phyloP scores from a whole-genome alignment of 306 rosid species.

The Rosa rugosa region DNA sequence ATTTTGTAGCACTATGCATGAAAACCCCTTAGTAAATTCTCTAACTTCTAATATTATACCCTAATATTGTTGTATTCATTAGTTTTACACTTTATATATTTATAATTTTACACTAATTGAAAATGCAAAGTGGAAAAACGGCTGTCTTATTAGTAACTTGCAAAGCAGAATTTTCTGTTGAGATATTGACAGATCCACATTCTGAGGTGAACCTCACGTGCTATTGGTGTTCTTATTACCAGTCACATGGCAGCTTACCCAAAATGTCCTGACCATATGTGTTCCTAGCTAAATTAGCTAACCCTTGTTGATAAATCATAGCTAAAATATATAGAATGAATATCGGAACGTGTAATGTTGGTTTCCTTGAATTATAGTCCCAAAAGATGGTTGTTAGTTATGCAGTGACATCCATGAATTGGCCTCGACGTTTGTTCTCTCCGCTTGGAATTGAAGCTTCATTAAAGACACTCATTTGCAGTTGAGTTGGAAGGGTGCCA shows the following conservation, averaged over 20 bases:
- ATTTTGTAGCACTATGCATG: neutral
- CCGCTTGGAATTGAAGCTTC: neutral
- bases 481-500: neutral
- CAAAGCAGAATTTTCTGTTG: neutral
- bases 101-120: too few species aligned
- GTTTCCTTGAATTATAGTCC: neutral
- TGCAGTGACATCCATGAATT: neutral
- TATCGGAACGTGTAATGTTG: neutral
- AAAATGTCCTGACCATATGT: neutral
- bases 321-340: neutral
- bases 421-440: neutral
- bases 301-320: neutral
- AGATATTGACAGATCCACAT: neutral
- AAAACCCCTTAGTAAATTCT: neutral
- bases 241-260: neutral
- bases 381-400: neutral
- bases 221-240: neutral
- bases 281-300: neutral
- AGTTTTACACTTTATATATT: too few species aligned
- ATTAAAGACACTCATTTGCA: neutral
- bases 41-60: too few species aligned
- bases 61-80: too few species aligned
- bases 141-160: neutral
- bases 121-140: neutral
- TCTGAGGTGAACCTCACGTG: neutral